Evolutionary conservation across 225 moss, liverwort and hornwort species (phyloP), one percentile per base, ranked within the genome.

Genomic region (Pseudisothecium myosuroides): DNA sequence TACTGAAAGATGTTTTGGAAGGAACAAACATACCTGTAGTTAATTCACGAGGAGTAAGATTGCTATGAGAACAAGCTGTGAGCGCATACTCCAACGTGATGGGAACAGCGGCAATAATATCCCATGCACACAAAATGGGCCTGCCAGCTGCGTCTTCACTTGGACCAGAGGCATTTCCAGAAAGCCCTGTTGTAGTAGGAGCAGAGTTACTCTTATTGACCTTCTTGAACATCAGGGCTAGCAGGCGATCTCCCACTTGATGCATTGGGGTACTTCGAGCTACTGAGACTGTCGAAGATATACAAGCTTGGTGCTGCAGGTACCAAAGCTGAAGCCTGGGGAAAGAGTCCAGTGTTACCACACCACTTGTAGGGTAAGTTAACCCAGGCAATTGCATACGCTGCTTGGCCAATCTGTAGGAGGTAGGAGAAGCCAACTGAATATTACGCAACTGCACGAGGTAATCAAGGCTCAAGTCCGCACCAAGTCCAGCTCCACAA

Each of bases 391-490:
- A 91, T 82, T 94, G 94, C 91, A 95, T 87, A 68, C 97, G 95
- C 91, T 97, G 95, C 90, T 93, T 97, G 88, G 72, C 89, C 37
- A 91, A 83, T 75, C 88, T 92, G 74, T 94, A 93, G 45, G 89
- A 90, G 71, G 75, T 67, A 80, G 91, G 69, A 86, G 94, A 93
- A 54, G 91, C 75, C 89, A 93, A 69, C 76, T 98, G 98, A 91
- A 96, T 92, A 39, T 93, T 96, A 34, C 98, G 95, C 87, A 99
- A 85, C 90, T 97, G 97, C 62, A 99, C 89, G 54, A 99, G 92
- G 87, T 99, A 99, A 79, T 97, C 97, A 27, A 99, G 96, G 90
- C 96, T 99, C 50, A 99, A 89, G 85, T 99, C 98, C 88, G 98
- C 97, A 90, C 98, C 98, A 12, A 99, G 92, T 88, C 96, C 97